A percentile compares a stretch with the other conserved stretches of the same genome.
Evolutionary conservation across 2,329 filamentous ascomycete genomes (phyloP).

Genomic region (Coleophoma crateriformis): DNA sequence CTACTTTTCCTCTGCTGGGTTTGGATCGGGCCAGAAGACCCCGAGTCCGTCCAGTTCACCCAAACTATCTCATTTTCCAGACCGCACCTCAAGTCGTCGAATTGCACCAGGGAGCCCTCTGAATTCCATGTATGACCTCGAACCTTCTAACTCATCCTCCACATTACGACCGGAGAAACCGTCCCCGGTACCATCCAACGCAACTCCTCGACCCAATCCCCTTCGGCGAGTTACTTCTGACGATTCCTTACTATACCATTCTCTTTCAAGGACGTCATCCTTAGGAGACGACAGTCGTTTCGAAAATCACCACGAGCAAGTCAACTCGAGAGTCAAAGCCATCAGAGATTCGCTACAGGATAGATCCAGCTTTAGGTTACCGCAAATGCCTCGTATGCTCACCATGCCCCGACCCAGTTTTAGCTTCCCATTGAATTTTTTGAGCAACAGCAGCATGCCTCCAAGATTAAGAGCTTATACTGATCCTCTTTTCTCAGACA

Average conservation of each 20-base stretch:
- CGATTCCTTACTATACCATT: slow-evolving; percentile 71
- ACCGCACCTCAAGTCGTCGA: slow-evolving; percentile 6
- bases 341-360: slow-evolving; percentile 85
- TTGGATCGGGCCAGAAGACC: slow-evolving; percentile 7
- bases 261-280: slow-evolving; percentile 72
- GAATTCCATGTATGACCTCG: background rate
- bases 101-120: background rate
- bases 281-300: slow-evolving; percentile 81
- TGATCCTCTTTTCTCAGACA: slow-evolving; percentile 18
- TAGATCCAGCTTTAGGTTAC: slow-evolving; percentile 68
- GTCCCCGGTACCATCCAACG: background rate
- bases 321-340: slow-evolving; percentile 85
- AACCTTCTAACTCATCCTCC: background rate
- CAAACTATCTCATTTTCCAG: slow-evolving; percentile 1
- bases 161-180: background rate
- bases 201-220: background rate
- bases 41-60: slow-evolving; percentile 7
- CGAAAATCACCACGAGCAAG: slow-evolving; percentile 73
- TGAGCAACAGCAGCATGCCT: slow-evolving; percentile 15
- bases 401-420: slow-evolving; percentile 36
- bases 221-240: slow-evolving; percentile 66
- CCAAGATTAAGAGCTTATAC: slow-evolving; percentile 19
- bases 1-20: slow-evolving; percentile 18
- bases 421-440: slow-evolving; percentile 28
- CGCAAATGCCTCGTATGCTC: slow-evolving; percentile 41